Base-by-base conservation (phyloP, 2,329 filamentous ascomycete species). In the Fusarium clavum region DNA sequence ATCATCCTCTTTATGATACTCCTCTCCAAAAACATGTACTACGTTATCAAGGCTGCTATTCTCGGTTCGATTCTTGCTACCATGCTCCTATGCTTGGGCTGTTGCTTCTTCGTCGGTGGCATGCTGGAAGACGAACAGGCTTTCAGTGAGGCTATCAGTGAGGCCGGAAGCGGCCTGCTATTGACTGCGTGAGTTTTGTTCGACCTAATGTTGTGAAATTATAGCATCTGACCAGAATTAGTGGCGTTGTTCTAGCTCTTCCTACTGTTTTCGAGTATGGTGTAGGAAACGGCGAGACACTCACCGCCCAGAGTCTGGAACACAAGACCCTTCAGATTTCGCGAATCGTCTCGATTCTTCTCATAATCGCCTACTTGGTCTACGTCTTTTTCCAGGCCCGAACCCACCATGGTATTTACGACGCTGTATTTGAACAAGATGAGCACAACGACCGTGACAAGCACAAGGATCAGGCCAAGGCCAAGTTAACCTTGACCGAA, bases 21-120 rank as follows among this genome's bases (percentile, higher is more conserved):
- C 46, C 84, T 96, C 7, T 78, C 78, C 13, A 79, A 83, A 3
- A 71, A 83, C 54, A 79, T 83, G 78, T 90, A 91, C 64, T 84
- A 86, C n/a, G 92, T 96, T 72, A 93, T 97, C 73, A 89, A 93
- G 76, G 92, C 92, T 56, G 93, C 94, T 27, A 94, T 97, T 58
- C 82, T 97, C 1, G 93, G 94, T 38, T 95, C 92, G 1, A 92
- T 97, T 46, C 79, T 97, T 34, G 93, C 94, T 14, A 97, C 94
- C 32, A 87, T 96, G 81, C 81, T 97, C 46, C 84, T 97, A 2
- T 97, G 93, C 72, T 81, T 97, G 27, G 94, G 94, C 0, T 76
- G 91, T 55, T 96, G 93, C 78, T 97, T 97, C 82, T 88, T 95
- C 66, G 86, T 90, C 24, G 92, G 92, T 43, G 93, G 94, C 11